These are phyloP conservation scores for Gynandropsis gynandra DNA, from an alignment of 345 rosid genomes.

Conservation along the genomic window DNA sequence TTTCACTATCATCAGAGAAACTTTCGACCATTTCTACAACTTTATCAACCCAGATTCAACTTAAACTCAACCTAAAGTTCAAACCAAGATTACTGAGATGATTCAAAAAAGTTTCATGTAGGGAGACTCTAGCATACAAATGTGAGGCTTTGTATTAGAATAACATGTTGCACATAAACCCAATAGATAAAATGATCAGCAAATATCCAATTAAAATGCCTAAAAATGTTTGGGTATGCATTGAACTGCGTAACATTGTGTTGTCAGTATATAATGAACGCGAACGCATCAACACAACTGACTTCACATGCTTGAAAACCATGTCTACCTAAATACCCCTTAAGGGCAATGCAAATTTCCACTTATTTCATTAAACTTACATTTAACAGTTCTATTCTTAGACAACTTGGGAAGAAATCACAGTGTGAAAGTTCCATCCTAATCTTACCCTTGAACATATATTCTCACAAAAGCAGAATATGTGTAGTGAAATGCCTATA, in stretches of 20 bases:
- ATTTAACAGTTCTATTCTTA: too few relatives aligned
- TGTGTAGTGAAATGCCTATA: too few relatives aligned
- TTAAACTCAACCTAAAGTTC: too few relatives aligned
- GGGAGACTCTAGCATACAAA: slow-evolving; percentile 87
- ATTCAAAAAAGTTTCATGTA: slow-evolving; percentile 86
- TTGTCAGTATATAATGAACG: too few relatives aligned
- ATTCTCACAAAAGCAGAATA: background rate
- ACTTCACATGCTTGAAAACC: background rate
- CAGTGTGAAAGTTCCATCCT: too few relatives aligned
- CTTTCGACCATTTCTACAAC: too few relatives aligned
- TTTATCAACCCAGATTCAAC: too few relatives aligned
- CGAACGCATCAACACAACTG: too few relatives aligned
- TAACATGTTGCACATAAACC: slow-evolving; percentile 12
- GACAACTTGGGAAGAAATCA: too few relatives aligned
- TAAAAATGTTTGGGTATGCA: background rate
- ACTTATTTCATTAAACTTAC: too few relatives aligned
- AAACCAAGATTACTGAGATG: slow-evolving; percentile 68
- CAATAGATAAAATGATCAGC: slow-evolving; percentile 1
- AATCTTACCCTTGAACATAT: too few relatives aligned
- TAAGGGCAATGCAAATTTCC: background rate
- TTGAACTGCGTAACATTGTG: background rate
- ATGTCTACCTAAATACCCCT: background rate
- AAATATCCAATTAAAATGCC: background rate
- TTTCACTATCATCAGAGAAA: too few relatives aligned
- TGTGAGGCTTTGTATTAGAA: slow-evolving; percentile 25